Evolutionary conservation across 2,329 filamentous ascomycete species (phyloP).

Genomic region (Pseudopithomyces chartarum): DNA sequence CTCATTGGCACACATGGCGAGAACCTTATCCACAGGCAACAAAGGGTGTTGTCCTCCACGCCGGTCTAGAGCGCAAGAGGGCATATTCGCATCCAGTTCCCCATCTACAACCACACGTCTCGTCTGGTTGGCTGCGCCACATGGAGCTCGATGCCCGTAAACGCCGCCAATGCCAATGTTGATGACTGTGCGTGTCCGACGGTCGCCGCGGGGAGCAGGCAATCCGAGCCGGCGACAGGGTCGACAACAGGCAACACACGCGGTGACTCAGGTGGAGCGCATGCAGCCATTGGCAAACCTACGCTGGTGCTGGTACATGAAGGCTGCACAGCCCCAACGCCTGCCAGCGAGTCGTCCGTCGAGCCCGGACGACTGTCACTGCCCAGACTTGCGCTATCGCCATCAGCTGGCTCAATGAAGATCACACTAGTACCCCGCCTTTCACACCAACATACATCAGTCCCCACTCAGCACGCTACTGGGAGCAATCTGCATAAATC

Average conservation of each 20-base stretch:
- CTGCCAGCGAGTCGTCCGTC: neutral
- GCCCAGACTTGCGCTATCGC: neutral
- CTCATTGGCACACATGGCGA: neutral
- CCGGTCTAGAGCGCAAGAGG: neutral
- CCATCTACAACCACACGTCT: neutral
- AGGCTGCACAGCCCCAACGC: neutral
- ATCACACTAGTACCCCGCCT: conserved; percentile 8
- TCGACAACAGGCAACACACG: neutral
- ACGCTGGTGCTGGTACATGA: neutral
- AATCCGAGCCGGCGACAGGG: neutral
- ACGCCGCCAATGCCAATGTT: neutral
- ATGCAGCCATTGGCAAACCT: conserved; percentile 1
- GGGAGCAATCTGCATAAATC: neutral
- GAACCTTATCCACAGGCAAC: neutral
- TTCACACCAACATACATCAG: conserved; percentile 5
- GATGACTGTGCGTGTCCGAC: neutral
- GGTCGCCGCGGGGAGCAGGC: neutral
- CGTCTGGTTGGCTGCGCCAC: neutral
- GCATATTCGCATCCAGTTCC: conserved; percentile 2
- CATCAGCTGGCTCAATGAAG: conserved; percentile 6
- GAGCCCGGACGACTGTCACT: neutral
- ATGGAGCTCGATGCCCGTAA: neutral
- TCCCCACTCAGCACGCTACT: conserved; percentile 5
- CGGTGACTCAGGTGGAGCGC: conserved; percentile 1
- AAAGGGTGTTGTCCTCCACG: neutral